Conservation (phyloP, 139 green algal genomes). For the Micractinium sp. region DNA sequence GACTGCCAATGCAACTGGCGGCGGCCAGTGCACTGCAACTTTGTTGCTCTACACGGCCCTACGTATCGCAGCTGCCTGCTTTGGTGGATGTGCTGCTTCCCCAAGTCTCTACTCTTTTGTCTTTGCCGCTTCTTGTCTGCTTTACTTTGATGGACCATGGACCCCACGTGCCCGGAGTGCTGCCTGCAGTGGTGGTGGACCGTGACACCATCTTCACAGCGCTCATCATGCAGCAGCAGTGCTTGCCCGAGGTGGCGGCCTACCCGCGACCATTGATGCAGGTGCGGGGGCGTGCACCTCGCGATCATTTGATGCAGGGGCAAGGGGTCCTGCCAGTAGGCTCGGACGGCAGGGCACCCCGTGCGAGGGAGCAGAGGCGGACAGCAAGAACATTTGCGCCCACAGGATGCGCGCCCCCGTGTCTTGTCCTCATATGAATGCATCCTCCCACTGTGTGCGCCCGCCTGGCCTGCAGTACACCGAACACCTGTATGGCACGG, state of each 20-base stretch:
- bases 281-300: not conserved
- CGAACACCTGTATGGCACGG: constrained; percentile 75
- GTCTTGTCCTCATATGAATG: no score
- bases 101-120: no score
- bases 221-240: constrained; percentile 52
- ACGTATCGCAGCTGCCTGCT: not conserved
- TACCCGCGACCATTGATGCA: constrained; percentile 93
- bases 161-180: not conserved
- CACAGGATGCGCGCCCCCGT: no score
- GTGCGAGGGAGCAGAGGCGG: no score
- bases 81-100: not conserved
- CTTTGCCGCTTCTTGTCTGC: not conserved
- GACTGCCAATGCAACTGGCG: no score
- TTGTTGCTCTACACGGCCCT: no score
- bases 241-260: constrained; percentile 63
- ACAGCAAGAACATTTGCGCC: no score
- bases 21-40: no score
- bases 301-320: no score
- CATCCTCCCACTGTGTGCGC: no score
- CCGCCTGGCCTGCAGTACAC: constrained; percentile 64
- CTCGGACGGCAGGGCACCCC: no score
- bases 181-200: constrained; percentile 87
- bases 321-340: not conserved
- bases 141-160: not conserved
- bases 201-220: constrained; percentile 73